Percentiles rank a stretch among this genome's conserved stretches.
Conservation (phyloP, 2,329 filamentous ascomycete genomes). For the Fusarium dimerum region DNA sequence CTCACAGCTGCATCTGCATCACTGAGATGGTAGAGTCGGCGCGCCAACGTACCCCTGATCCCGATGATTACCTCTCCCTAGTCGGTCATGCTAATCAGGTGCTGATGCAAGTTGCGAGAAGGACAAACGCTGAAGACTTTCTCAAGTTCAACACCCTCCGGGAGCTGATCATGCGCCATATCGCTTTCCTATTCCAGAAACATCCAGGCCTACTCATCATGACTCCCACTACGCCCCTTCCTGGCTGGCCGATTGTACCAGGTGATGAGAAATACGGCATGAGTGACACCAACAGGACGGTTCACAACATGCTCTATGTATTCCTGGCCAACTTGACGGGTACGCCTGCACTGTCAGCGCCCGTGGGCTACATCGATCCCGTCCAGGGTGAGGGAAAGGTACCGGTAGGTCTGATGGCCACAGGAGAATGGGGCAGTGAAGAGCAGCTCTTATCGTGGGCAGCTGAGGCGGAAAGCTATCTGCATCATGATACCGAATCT, state of each 20-base stretch:
- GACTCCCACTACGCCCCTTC: constrained; percentile 73
- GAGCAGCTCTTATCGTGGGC: constrained; percentile 64
- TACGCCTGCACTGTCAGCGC: constrained; percentile 72
- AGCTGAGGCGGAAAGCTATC: constrained; percentile 55
- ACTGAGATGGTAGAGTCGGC: constrained; percentile 62
- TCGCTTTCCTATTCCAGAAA: constrained; percentile 67
- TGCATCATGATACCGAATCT: constrained; percentile 49
- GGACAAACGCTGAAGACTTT: constrained; percentile 69
- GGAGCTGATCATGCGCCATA: constrained; percentile 75
- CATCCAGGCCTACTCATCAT: constrained; percentile 78
- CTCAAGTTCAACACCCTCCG: constrained; percentile 74
- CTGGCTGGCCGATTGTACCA: constrained; percentile 68
- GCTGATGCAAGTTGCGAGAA: constrained; percentile 63
- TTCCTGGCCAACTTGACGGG: constrained; percentile 84
- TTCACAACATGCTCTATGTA: constrained; percentile 83
- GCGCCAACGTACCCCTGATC: constrained; percentile 44
- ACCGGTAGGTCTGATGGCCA: constrained; percentile 63
- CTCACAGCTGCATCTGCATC: constrained; percentile 78
- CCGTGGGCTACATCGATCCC: constrained; percentile 70
- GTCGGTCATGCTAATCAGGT: constrained; percentile 70
- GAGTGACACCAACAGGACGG: constrained; percentile 69
- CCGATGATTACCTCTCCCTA: constrained; percentile 51
- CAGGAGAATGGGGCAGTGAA: constrained; percentile 68
- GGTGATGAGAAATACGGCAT: constrained; percentile 69
- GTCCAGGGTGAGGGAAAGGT: constrained; percentile 58